Conservation (phyloP, 805 yeast species). For the Cyberlindnera maritima region DNA sequence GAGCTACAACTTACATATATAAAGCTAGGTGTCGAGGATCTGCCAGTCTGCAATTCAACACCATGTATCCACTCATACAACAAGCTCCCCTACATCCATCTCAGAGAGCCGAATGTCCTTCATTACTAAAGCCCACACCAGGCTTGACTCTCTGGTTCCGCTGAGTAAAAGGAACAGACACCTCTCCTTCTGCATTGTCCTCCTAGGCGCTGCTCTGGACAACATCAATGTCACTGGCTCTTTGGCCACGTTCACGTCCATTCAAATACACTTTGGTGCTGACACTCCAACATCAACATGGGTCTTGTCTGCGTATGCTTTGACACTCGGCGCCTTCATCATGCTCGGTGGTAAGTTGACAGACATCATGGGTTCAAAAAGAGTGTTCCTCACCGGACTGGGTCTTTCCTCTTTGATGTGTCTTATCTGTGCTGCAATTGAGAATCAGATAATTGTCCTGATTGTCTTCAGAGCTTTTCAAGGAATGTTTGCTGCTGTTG, state of each 20-base stretch:
- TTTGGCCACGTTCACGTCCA: constrained; percentile 1
- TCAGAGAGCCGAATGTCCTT: too few species aligned
- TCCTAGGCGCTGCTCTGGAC: constrained; percentile 7
- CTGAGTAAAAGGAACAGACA: constrained; percentile 1
- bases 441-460: constrained; percentile 31
- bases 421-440: constrained; percentile 36
- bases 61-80: too few species aligned
- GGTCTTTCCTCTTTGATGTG: constrained; percentile 26
- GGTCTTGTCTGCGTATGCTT: constrained; percentile 42
- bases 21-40: too few species aligned
- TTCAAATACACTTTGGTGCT: constrained; percentile 3
- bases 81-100: too few species aligned
- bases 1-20: too few species aligned
- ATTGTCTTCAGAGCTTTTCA: constrained; percentile 44
- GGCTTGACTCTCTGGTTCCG: constrained; percentile 1
- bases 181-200: constrained; percentile 21
- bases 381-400: constrained; percentile 28
- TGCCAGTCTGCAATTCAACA: too few species aligned
- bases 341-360: constrained; percentile 39
- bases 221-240: constrained; percentile 5
- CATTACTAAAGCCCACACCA: neutral
- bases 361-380: constrained; percentile 36
- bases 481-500: constrained; percentile 41
- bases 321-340: constrained; percentile 45
- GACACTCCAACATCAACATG: constrained; percentile 34